Percentiles rank a stretch among this genome's conserved stretches.
Conservation (phyloP, 371 early-diverging fungal genomes). For the Mortierella sp. region DNA sequence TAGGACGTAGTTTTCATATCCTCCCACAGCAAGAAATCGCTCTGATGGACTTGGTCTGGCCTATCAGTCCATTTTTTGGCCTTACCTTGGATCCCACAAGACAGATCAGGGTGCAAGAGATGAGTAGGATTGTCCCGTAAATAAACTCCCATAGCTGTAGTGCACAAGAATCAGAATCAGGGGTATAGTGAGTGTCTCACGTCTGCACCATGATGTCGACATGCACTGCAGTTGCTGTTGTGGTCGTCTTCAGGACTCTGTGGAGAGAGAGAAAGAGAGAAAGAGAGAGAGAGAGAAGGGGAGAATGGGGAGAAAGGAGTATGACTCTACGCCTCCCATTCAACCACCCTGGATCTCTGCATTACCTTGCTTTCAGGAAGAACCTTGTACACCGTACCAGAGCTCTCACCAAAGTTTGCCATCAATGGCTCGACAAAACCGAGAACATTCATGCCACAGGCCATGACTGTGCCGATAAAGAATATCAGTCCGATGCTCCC, state of each 20-base stretch:
- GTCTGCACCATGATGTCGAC: too few species aligned
- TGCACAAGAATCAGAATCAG: too few species aligned
- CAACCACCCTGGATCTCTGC: too few species aligned
- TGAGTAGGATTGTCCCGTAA: conserved; percentile 61
- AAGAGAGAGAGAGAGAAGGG: too few species aligned
- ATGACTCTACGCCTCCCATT: too few species aligned
- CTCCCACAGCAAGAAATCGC: not conserved
- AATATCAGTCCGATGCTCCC: conserved; percentile 78
- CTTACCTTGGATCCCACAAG: conserved; percentile 58
- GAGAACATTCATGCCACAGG: conserved; percentile 68
- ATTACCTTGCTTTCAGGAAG: conserved; percentile 64
- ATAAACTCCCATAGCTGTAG: conserved; percentile 54
- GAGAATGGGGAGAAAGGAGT: too few species aligned
- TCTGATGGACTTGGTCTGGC: too few species aligned
- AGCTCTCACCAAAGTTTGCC: conserved; percentile 60
- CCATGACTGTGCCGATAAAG: conserved; percentile 68
- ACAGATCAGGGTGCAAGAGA: conserved; percentile 60
- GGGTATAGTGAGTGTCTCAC: too few species aligned
- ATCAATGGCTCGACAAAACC: conserved; percentile 72
- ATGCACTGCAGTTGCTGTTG: too few species aligned
- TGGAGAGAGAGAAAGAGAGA: too few species aligned
- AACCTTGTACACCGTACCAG: conserved; percentile 56
- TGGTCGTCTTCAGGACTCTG: too few species aligned
- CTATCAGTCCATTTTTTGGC: too few species aligned
- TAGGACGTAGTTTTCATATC: not conserved